Percentiles rank a stretch among this genome's conserved stretches.
Evolutionary conservation across 73 alveolate genomes (phyloP).

Genomic region (Paramecium pentaurelia): DNA sequence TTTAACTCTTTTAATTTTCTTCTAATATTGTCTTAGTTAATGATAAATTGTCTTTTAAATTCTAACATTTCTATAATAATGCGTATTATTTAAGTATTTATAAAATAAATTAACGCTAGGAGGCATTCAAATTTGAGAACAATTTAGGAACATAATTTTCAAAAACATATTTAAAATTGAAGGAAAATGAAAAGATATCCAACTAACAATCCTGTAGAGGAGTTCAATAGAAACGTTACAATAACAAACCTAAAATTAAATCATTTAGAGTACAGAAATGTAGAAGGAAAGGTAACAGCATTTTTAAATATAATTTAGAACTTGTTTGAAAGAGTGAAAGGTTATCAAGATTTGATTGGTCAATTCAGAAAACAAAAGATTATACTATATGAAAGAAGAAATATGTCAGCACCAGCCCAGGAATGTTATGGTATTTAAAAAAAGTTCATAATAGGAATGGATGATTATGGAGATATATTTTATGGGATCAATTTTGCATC

Average conservation of each 20-base stretch:
- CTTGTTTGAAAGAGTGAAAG: conserved; percentile 38
- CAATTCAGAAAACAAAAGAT: conserved; percentile 24
- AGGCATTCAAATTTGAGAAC: not conserved
- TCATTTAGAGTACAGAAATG: not conserved
- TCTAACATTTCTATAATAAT: not conserved
- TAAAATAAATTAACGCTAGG: not conserved
- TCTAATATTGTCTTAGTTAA: not conserved
- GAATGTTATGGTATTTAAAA: conserved; percentile 58
- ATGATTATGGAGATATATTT: conserved; percentile 57
- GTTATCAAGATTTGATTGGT: not conserved
- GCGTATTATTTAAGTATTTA: not conserved
- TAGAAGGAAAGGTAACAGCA: not conserved
- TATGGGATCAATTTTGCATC: conserved; percentile 60
- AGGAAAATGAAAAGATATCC: not conserved
- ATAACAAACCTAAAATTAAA: not conserved
- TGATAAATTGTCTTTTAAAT: not conserved
- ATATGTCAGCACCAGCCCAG: conserved; percentile 51
- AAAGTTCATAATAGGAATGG: conserved; percentile 39
- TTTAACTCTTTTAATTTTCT: not conserved
- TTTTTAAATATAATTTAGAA: not conserved
- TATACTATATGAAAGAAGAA: conserved; percentile 56
- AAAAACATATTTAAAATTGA: not conserved
- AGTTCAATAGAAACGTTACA: not conserved
- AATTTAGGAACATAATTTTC: not conserved
- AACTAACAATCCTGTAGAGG: not conserved